Conservation (phyloP, 345 rosid genomes). For the Boechera retrofracta region DNA sequence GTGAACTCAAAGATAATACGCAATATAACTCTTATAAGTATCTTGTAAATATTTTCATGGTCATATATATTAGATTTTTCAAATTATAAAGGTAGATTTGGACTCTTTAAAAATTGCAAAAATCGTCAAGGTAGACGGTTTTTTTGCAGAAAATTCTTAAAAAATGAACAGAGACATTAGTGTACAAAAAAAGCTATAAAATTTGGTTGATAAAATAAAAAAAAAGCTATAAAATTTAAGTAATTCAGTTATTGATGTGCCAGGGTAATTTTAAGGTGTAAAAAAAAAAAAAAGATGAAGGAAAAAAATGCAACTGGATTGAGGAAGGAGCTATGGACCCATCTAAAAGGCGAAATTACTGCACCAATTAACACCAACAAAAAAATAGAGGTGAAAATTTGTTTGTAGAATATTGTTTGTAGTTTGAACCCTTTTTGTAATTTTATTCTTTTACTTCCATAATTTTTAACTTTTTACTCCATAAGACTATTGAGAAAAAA, state of each 20-base stretch:
- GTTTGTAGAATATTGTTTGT: not conserved
- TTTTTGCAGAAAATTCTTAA: not conserved
- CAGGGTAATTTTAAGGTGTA: constrained; percentile 17
- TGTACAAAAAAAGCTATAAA: constrained; percentile 1
- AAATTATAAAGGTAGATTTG: too few relatives aligned
- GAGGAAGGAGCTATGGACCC: constrained; percentile 25
- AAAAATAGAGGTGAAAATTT: not conserved
- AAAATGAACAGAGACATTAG: constrained; percentile 1
- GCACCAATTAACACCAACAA: constrained; percentile 20
- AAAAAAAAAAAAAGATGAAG: not conserved
- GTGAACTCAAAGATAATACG: too few relatives aligned
- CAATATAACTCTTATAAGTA: too few relatives aligned
- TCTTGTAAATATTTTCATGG: too few relatives aligned
- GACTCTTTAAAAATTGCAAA: too few relatives aligned
- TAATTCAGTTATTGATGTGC: constrained; percentile 38
- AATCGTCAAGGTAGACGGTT: too few relatives aligned
- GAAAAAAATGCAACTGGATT: constrained; percentile 31
- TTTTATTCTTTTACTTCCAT: not conserved
- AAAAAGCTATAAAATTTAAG: not conserved
- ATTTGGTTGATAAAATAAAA: not conserved
- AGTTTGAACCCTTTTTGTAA: not conserved
- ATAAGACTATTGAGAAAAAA: not conserved
- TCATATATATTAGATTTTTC: too few relatives aligned
- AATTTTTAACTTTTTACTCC: not conserved
- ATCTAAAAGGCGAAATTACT: constrained; percentile 31